Conservation (phyloP, 2,329 filamentous ascomycete species). For the Aspergillus sp. region DNA sequence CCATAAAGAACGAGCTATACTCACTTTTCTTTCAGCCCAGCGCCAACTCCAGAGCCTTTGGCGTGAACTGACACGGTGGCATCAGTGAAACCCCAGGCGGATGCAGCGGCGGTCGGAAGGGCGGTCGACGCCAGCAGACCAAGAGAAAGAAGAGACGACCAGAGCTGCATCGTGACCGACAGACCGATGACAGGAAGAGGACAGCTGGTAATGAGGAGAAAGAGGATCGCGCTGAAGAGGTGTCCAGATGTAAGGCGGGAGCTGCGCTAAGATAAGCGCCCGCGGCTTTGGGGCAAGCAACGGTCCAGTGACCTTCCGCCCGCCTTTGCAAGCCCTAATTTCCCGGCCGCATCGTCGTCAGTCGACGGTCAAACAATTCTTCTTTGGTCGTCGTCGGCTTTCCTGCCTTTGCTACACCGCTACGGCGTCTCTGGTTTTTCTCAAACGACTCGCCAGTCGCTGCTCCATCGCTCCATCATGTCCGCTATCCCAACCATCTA, state of each 20-base stretch:
- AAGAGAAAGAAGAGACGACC: slow-evolving; percentile 34
- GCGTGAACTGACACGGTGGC: slow-evolving; percentile 59
- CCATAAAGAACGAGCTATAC: slow-evolving; percentile 11
- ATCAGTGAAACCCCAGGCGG: slow-evolving; percentile 63
- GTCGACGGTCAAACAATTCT: slow-evolving; percentile 21
- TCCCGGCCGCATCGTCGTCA: slow-evolving; percentile 20
- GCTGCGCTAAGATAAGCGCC: slow-evolving; percentile 24
- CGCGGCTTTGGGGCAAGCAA: slow-evolving; percentile 25
- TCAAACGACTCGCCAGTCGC: slow-evolving; percentile 11
- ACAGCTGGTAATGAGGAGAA: slow-evolving; percentile 14
- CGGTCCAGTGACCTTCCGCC: slow-evolving; percentile 29
- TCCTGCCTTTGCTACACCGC: slow-evolving; percentile 5
- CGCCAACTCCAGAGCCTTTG: slow-evolving; percentile 59
- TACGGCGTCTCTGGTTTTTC: slow-evolving; percentile 2
- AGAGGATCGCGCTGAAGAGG: slow-evolving; percentile 14
- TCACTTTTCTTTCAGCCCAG: slow-evolving; percentile 57
- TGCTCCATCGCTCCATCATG: slow-evolving; percentile 11
- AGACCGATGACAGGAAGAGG: not conserved
- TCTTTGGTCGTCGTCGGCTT: slow-evolving; percentile 8
- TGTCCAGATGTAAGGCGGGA: slow-evolving; percentile 3
- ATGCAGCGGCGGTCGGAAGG: slow-evolving; percentile 45
- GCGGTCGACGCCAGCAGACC: slow-evolving; percentile 37
- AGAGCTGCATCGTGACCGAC: slow-evolving; percentile 36
- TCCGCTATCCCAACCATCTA: slow-evolving; percentile 9
- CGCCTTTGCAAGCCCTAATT: slow-evolving; percentile 39